Evolutionary conservation across 257 asterid species (phyloP).

Genomic region (Nicotiana knightiana): DNA sequence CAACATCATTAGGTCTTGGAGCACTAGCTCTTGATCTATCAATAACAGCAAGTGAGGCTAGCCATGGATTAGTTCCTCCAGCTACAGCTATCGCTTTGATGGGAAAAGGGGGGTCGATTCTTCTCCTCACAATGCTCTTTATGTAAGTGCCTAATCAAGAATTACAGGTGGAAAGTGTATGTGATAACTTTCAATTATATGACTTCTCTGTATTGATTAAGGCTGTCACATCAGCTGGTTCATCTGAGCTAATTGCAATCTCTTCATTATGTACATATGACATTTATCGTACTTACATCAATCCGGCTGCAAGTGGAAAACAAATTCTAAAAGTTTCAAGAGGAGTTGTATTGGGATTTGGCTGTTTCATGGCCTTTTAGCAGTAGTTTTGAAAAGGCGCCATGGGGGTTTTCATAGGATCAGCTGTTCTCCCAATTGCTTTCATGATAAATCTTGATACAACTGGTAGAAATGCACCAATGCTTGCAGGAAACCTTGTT

Average conservation of each 20-base stretch:
- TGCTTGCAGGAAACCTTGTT: slow-evolving; percentile 86
- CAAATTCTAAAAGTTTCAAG: slow-evolving; percentile 74
- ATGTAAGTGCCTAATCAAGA: slow-evolving; percentile 46
- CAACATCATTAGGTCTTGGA: slow-evolving; percentile 87
- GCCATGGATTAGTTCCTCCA: slow-evolving; percentile 86
- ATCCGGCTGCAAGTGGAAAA: slow-evolving; percentile 74
- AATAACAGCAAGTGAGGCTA: slow-evolving; percentile 68
- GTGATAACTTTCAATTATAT: background rate
- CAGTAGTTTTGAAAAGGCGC: slow-evolving; percentile 61
- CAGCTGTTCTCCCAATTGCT: slow-evolving; percentile 88
- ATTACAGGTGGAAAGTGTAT: background rate
- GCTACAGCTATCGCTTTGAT: slow-evolving; percentile 90
- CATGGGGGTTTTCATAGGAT: slow-evolving; percentile 83
- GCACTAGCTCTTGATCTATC: slow-evolving; percentile 92
- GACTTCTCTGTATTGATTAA: slow-evolving; percentile 27
- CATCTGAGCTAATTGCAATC: slow-evolving; percentile 84
- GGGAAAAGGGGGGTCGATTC: slow-evolving; percentile 93
- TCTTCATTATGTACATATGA: slow-evolving; percentile 89
- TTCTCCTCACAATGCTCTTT: slow-evolving; percentile 88
- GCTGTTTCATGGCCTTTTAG: slow-evolving; percentile 79
- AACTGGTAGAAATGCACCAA: slow-evolving; percentile 85
- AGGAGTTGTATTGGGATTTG: slow-evolving; percentile 50
- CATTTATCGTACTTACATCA: slow-evolving; percentile 76
- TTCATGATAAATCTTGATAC: slow-evolving; percentile 88
- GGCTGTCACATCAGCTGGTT: slow-evolving; percentile 98